Evolutionary conservation across 2,329 filamentous ascomycete species (phyloP), one percentile per base, ranked within the genome.

Genomic region (Colletotrichum somersetense): DNA sequence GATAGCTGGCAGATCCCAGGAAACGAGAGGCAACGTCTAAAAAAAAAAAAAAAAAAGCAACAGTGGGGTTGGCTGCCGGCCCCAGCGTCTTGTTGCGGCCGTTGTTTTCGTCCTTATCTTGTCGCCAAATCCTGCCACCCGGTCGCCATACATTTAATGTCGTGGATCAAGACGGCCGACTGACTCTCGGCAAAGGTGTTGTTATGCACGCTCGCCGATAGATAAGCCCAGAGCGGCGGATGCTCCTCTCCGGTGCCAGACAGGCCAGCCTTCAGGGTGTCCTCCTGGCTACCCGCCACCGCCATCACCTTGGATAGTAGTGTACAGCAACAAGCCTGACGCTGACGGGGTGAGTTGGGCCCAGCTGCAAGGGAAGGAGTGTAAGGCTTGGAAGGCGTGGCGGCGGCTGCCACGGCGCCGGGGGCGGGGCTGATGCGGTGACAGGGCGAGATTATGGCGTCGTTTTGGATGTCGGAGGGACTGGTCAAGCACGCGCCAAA

Each of bases 211-310:
- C 53, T 50, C n/a, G 53, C 40, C n/a, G 23, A 58, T 30, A 50
- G 64, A 71, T 67, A 62, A 67, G 68, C 58, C 48, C 42, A 46
- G 42, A 52, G 58, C 44, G 64, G 64, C 64, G 57, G 68, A 52
- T 55, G 38, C 14, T 44, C 42, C 26, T 57, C 57, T 67, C 64
- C 64, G 57, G 44, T 68, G 26, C 33, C n/a, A 26, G 26, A 26
- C 26, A 42, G 30, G 48, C 26, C 23, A 40, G n/a, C 44, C 46
- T 57, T 53, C 42, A 26, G 20, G 20, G 50, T 26, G 10, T 48
- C 20, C 44, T 50, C 30, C 35, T 46, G 20, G 52, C 10, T n/a
- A 63, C 57, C 64, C 63, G 42, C 56, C 63, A 50, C 56, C 63
- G 40, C 44, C 48, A 64, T 33, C 48, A 57, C 26, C 44, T 53